Evolutionary conservation across 2,329 filamentous ascomycete genomes (phyloP).

Genomic region (Fusarium napiforme): DNA sequence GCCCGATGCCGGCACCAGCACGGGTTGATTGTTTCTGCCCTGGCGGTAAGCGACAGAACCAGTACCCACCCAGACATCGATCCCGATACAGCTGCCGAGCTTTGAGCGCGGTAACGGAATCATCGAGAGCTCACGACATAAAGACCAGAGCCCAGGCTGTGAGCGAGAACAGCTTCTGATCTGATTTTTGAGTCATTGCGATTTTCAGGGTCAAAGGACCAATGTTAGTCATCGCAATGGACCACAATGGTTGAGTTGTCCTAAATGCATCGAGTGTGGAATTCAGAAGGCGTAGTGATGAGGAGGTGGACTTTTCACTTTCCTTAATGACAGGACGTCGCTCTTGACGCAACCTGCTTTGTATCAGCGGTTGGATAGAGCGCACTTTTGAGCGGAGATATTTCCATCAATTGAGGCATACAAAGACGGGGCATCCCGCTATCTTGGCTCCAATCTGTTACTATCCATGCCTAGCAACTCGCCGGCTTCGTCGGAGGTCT

Average conservation of each 20-base stretch:
- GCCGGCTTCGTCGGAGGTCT: slow-evolving; percentile 1
- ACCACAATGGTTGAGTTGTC: slow-evolving; percentile 2
- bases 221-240: slow-evolving; percentile 23
- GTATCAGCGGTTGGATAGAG: slow-evolving; percentile 31
- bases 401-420: slow-evolving; percentile 40
- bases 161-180: slow-evolving; percentile 14
- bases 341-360: slow-evolving; percentile 31
- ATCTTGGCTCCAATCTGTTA: slow-evolving; percentile 7
- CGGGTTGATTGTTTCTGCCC: slow-evolving; percentile 37
- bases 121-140: slow-evolving; percentile 16
- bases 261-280: slow-evolving; percentile 17
- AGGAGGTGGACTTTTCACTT: slow-evolving; percentile 36
- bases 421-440: slow-evolving; percentile 32
- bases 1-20: slow-evolving; percentile 40
- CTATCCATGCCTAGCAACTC: slow-evolving; percentile 3
- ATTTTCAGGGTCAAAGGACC: slow-evolving; percentile 13
- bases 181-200: slow-evolving; percentile 16
- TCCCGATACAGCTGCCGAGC: slow-evolving; percentile 14
- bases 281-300: slow-evolving; percentile 23
- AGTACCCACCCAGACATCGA: background rate
- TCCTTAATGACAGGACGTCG: slow-evolving; percentile 24
- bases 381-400: slow-evolving; percentile 35
- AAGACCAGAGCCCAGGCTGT: slow-evolving; percentile 10
- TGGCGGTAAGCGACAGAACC: slow-evolving; percentile 16
- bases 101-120: background rate